These are phyloP conservation scores for Hypoxylon subgilvum DNA, from an alignment of 495 filamentous ascomycete genomes.

Conservation along the genomic window DNA sequence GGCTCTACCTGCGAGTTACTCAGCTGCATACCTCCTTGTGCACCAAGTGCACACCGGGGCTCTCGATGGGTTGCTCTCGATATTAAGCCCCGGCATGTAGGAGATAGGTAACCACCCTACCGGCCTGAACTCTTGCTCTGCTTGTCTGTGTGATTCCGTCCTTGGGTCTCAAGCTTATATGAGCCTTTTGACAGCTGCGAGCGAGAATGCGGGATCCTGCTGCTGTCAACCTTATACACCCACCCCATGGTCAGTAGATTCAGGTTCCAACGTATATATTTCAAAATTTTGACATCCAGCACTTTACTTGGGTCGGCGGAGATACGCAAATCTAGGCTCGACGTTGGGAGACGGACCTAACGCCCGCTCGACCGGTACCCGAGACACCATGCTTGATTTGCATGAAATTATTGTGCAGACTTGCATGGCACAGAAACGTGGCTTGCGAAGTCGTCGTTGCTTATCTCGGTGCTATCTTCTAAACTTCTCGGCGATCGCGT, in stretches of 20 bases:
- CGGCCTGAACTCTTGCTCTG: background rate
- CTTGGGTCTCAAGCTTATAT: slow-evolving; percentile 9
- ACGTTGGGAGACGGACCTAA: background rate
- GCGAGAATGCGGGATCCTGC: slow-evolving; percentile 24
- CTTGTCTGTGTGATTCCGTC: slow-evolving; percentile 19
- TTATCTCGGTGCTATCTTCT: background rate
- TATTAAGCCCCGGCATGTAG: background rate
- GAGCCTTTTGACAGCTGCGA: slow-evolving; percentile 15
- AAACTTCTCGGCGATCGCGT: background rate
- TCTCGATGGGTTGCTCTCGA: no score
- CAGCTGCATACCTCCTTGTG: no score
- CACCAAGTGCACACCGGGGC: no score
- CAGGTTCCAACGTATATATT: no score
- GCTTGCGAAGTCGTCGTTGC: no score
- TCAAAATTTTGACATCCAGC: no score
- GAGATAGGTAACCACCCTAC: slow-evolving; percentile 1
- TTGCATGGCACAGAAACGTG: no score
- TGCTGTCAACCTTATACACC: slow-evolving; percentile 4
- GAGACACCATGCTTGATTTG: slow-evolving; percentile 28
- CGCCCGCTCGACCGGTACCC: slow-evolving; percentile 1
- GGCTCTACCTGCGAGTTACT: slow-evolving; percentile 9
- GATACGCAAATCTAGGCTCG: slow-evolving; percentile 11
- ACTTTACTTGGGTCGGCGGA: slow-evolving; percentile 9
- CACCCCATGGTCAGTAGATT: background rate
- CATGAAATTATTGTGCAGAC: no score